Percentiles rank a stretch among this genome's conserved stretches.
phyloP scores from a whole-genome alignment of 148 eudicot species.

The Rhododendron molle region DNA sequence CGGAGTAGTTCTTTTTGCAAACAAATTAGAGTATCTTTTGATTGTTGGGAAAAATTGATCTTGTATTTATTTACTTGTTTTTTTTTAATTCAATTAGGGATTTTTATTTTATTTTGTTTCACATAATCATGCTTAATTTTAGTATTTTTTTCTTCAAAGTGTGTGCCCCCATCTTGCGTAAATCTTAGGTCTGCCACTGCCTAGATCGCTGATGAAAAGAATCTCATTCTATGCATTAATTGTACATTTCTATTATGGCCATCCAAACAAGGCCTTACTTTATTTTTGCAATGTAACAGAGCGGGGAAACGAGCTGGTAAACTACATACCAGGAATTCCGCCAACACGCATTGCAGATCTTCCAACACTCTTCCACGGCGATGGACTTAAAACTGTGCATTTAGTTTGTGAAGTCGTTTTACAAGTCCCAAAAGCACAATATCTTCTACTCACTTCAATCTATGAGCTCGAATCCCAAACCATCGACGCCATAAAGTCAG shows the following conservation, averaged over 20 bases:
- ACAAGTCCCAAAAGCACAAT: slow-evolving; percentile 33
- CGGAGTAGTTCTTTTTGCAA: too few species aligned
- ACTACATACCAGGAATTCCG: slow-evolving; percentile 62
- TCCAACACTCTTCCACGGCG: slow-evolving; percentile 37
- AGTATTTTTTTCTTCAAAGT: too few species aligned
- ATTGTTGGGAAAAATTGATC: too few species aligned
- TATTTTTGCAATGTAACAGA: slow-evolving; percentile 13
- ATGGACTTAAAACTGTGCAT: slow-evolving; percentile 17
- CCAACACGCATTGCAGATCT: slow-evolving; percentile 43
- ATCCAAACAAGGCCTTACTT: not conserved
- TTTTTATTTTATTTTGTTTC: too few species aligned
- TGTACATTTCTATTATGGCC: not conserved
- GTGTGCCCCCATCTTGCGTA: too few species aligned
- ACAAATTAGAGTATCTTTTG: too few species aligned
- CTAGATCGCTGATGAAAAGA: not conserved
- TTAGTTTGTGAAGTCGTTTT: slow-evolving; percentile 20
- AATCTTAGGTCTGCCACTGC: too few species aligned
- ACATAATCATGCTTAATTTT: too few species aligned
- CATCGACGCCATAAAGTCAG: slow-evolving; percentile 16
- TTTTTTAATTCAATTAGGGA: too few species aligned
- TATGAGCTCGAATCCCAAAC: slow-evolving; percentile 27
- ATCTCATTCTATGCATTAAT: not conserved
- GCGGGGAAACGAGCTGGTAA: slow-evolving; percentile 35
- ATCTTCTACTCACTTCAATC: slow-evolving; percentile 20
- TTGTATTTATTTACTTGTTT: too few species aligned